These are phyloP conservation scores for Pseudozyma sp. DNA, from an alignment of 1,284 basidiomycete genomes.

Conservation along the genomic window DNA sequence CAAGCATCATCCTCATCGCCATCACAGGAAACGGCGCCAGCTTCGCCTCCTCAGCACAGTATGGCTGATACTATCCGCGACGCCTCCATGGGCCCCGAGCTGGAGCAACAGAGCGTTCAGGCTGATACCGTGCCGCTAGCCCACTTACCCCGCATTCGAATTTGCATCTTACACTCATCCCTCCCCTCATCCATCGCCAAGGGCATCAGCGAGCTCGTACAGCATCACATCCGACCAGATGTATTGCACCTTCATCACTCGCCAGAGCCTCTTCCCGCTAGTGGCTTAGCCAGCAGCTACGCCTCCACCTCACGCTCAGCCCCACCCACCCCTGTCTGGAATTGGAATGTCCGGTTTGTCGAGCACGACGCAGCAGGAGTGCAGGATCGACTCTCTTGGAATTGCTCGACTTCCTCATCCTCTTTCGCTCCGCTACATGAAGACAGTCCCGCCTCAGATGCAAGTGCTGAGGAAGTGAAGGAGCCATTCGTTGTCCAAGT, in stretches of 20 bases:
- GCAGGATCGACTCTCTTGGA: conserved; percentile 11
- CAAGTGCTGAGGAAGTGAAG: neutral
- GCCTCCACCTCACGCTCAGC: neutral
- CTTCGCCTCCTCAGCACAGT: neutral
- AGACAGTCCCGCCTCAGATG: neutral
- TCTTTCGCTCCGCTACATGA: conserved; percentile 20
- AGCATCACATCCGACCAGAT: conserved; percentile 35
- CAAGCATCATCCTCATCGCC: neutral
- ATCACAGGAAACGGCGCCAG: neutral
- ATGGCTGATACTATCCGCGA: conserved; percentile 22
- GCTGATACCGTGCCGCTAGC: conserved; percentile 20
- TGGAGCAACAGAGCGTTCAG: conserved; percentile 3
- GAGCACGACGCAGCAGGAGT: neutral
- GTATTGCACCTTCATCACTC: conserved; percentile 11
- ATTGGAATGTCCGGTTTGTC: conserved; percentile 36
- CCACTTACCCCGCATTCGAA: conserved; percentile 17
- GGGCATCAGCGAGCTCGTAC: conserved; percentile 21
- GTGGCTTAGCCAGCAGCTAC: neutral
- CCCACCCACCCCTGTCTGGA: conserved; percentile 18
- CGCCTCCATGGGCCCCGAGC: conserved; percentile 36
- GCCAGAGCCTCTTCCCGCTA: neutral
- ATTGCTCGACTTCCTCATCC: conserved; percentile 27
- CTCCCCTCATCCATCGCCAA: conserved; percentile 12
- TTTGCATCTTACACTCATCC: conserved; percentile 26
- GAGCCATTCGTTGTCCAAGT: conserved; percentile 16